Evolutionary conservation across 371 early-diverging fungal species (phyloP), one percentile per base, ranked within the genome.

Genomic region (Chytridium lagenaria): DNA sequence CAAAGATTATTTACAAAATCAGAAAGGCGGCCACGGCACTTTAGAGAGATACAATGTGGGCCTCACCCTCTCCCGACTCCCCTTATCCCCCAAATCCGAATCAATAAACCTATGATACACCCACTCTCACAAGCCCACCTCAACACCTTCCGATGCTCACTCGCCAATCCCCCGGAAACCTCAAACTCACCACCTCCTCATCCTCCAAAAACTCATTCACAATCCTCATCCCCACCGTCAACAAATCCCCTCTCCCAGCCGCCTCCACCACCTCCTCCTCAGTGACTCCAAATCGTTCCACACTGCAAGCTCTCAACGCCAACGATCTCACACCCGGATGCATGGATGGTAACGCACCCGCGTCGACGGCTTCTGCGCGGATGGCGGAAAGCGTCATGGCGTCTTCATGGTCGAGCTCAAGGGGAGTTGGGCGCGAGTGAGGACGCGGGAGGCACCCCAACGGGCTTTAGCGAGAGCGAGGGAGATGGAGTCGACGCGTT

Each of bases 1-100:
- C n/a, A n/a, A n/a, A n/a, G n/a, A n/a, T n/a, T n/a, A n/a, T n/a
- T n/a, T n/a, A 52, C n/a, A 7, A 52, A 22, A 44, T 28, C 61
- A 34, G 34, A 61, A 61, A 61, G 61, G 61, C 7, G 61, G 61
- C 61, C 61, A 61, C 12, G 61, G 34, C 15, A 16, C 19, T 37
- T 61, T 61, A 3, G 61, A 61, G 34, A 61, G 7, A 23, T 12
- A 61, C 61, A 61, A 7, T 3, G 61, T 52, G 15, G 34, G 34
- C 61, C 36, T 61, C 19, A 28, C 34, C 61, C 30, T 31, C 61
- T 34, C 10, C 61, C 10, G 5, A 5, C 26, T 26, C 37, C 34
- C 61, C 16, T 15, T 15, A 5, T 34, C 31, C 31, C 15, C 31
- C 61, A 3, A 26, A 16, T 61, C 61, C 36, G 26, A 16, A 28